These are phyloP conservation scores for Sporisorium sorghi DNA, from an alignment of 1,284 basidiomycete species.

Conservation along the genomic window DNA sequence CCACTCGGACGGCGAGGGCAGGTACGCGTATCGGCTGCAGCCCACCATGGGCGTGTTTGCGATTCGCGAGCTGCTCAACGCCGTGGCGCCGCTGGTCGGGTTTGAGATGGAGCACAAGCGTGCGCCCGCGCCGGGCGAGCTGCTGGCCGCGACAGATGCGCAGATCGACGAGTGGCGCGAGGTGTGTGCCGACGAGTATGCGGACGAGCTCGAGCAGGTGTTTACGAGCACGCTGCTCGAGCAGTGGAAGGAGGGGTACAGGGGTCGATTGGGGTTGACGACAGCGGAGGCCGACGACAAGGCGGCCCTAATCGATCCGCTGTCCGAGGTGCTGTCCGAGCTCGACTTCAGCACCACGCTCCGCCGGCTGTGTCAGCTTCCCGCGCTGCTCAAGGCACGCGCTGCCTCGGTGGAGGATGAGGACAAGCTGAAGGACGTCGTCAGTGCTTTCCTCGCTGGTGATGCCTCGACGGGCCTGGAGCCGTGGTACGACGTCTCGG, in stretches of 20 bases:
- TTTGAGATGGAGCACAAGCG: slow-evolving; percentile 65
- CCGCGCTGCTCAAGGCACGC: slow-evolving; percentile 37
- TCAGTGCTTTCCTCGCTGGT: slow-evolving; percentile 35
- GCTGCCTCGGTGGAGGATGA: slow-evolving; percentile 16
- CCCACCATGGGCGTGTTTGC: slow-evolving; percentile 72
- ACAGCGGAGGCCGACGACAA: slow-evolving; percentile 34
- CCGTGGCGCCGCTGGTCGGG: slow-evolving; percentile 46
- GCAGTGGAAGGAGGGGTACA: slow-evolving; percentile 59
- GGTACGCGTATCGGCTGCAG: slow-evolving; percentile 80
- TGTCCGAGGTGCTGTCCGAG: slow-evolving; percentile 36
- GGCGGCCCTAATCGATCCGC: slow-evolving; percentile 38
- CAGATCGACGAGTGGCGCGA: slow-evolving; percentile 56
- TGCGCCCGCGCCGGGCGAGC: slow-evolving; percentile 61
- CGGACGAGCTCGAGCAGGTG: slow-evolving; percentile 44
- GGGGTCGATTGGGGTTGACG: slow-evolving; percentile 49
- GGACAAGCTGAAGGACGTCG: slow-evolving; percentile 28
- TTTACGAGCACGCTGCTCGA: slow-evolving; percentile 51
- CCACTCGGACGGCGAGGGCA: slow-evolving; percentile 85
- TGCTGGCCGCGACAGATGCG: slow-evolving; percentile 23
- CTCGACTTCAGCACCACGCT: slow-evolving; percentile 56
- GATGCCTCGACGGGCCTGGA: slow-evolving; percentile 12
- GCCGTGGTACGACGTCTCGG: slow-evolving; percentile 43
- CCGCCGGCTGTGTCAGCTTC: slow-evolving; percentile 48
- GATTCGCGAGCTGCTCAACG: slow-evolving; percentile 35
- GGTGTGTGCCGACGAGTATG: slow-evolving; percentile 37